Base-by-base conservation (phyloP, 139 green algal species). In the Coccomyxa sp. region DNA sequence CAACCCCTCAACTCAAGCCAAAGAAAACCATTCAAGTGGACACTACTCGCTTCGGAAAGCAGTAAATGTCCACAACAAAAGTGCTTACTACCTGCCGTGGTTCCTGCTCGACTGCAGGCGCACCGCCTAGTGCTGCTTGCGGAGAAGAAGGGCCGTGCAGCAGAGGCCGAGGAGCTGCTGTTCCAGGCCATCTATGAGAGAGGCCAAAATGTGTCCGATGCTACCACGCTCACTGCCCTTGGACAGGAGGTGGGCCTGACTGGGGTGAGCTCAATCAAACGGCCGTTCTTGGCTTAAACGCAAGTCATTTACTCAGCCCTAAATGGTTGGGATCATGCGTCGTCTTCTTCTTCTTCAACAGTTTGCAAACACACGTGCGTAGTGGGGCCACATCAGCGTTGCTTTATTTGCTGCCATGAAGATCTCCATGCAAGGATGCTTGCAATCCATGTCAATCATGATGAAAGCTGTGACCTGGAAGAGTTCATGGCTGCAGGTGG, bases 61-160 rank as follows among this genome's bases (percentile, higher is more conserved):
- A 51, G 38, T 51, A 51, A 7, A 3, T 51, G 38, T 51, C 38
- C 38, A 7, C n/a, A 51, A 51, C 38, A 51, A 7, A 51, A 51
- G 38, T 7, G 38, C 38, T 51, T 51, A 51, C 38, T 51, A 51
- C 38, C 7, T 51, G 38, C 38, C 38, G 7, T 51, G 38, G 38
- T 51, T 51, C 38, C 7, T 11, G 7, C 38, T 7, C 7, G 38
- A 7, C 3, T 84, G 74, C 51, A 75, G 31, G 83, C 51, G 4
- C 83, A 86, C 58, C 57, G 78, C 32, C 74, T 86, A 16, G 58
- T 83, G 51, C 77, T 80, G 67, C 83, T 86, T 25, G 83, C 83
- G 25, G 27, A 51, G 51, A 32, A 82, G 58, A 51, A 86, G 16
- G 83, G 83, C 57, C 83, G 83, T 58, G 45, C 18, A 57, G 18